A percentile compares a stretch with the other conserved stretches of the same genome.
Conservation (phyloP, 2,329 filamentous ascomycete species). For the Aspergillus arachidicola region DNA sequence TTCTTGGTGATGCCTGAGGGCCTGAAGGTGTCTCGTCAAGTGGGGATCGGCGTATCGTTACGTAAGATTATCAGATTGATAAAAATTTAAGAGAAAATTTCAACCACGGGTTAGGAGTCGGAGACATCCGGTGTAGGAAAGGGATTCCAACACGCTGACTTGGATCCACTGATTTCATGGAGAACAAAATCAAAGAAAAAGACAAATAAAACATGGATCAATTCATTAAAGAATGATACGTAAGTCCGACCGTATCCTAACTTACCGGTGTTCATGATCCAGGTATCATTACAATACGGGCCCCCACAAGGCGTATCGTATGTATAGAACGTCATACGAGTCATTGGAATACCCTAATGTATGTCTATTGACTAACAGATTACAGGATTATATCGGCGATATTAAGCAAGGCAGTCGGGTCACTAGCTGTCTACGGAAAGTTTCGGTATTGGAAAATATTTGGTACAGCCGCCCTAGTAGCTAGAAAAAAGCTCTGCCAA, state of each 20-base stretch:
- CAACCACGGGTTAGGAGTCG: not conserved
- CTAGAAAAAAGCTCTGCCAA: not conserved
- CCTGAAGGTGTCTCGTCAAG: not conserved
- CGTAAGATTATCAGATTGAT: constrained; percentile 17
- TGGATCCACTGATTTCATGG: not conserved
- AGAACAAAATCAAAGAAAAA: not conserved
- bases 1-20: not conserved
- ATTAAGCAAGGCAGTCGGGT: not conserved
- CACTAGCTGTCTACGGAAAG: not conserved
- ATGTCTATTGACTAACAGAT: not conserved
- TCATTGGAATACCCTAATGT: not conserved
- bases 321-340: not conserved
- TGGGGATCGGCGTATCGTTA: constrained; percentile 7
- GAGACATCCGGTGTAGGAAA: not conserved
- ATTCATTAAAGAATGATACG: not conserved
- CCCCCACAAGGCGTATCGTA: not conserved
- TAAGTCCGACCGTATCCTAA: not conserved
- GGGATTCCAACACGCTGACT: not conserved
- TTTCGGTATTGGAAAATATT: not conserved
- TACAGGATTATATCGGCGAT: not conserved
- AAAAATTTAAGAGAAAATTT: not conserved
- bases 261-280: not conserved
- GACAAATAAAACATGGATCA: not conserved
- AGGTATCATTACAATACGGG: not conserved
- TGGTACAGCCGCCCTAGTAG: not conserved